Evolutionary conservation across 352 stramenopile species (phyloP), one percentile per base, ranked within the genome.

Genomic region (Phytopythium aichiense): DNA sequence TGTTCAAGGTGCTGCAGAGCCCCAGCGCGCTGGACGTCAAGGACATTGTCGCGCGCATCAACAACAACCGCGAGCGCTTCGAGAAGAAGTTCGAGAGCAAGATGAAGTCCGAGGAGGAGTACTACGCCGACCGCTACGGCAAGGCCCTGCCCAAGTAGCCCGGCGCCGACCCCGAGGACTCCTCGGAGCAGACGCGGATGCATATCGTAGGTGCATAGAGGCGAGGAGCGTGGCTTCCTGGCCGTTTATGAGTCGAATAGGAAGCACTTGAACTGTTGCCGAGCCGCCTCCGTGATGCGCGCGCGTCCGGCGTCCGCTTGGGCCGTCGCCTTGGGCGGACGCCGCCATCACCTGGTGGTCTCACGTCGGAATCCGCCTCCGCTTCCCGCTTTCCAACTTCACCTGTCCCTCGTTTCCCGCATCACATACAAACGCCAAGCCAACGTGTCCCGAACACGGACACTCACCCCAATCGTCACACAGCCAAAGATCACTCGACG

Each of bases 11-110:
- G 20, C 82, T 96, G 56, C 35, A 79, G 63, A 93, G 84, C 52
- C 82, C 84, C 8, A 87, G 73, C 61, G 80, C 74, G 55, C 62
- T 97, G 43, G 82, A 94, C 49, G 87, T 95, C 56, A 85, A 88
- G 56, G 85, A 95, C 67, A 96, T 97, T 58, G 87, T 96, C 56
- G 81, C 76, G 35, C 88, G 90, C 58, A 96, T 97, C 71, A 92
- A 91, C 65, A 79, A 91, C 60, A 95, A 97, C 67, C 84, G 84
- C 56, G 86, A 94, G 55, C 83, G 85, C n/a, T 93, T 96, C 37
- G 88, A 96, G 68, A 94, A 94, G 74, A 97, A 97, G 75, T 96
- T 96, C 69, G 85, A 85, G 64, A 96, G 80, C 84, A 97, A 96
- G 74, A 97, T 96, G 88, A 88, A 95, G 75, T 79, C 90, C n/a